Evolutionary conservation across 129 eudicot genomes (phyloP).

Genomic region (Ambrosia trifida): DNA sequence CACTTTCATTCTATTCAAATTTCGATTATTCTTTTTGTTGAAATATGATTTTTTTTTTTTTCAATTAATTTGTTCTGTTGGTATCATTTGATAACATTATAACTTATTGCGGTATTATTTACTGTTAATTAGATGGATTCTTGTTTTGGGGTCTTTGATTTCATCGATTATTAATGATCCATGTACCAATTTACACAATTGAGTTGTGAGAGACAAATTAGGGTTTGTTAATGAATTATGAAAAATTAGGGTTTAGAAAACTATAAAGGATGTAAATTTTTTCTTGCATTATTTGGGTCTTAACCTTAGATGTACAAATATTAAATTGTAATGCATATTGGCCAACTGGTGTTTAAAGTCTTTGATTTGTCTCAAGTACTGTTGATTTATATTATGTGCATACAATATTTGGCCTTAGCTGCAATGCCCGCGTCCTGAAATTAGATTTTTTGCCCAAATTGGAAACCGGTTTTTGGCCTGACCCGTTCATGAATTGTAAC

Average conservation of each 20-base stretch:
- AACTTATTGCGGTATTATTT: too few relatives aligned
- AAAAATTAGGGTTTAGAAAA: not conserved
- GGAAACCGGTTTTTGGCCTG: not conserved
- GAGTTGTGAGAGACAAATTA: not conserved
- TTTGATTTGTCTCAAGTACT: not conserved
- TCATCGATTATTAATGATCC: not conserved
- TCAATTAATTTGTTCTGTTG: too few relatives aligned
- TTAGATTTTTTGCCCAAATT: slow-evolving; percentile 1
- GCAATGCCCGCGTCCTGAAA: not conserved
- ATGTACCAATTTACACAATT: not conserved
- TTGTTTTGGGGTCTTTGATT: slow-evolving; percentile 14
- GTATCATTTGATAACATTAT: too few relatives aligned
- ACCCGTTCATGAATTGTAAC: not conserved
- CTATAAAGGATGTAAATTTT: not conserved
- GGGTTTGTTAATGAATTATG: slow-evolving; percentile 11
- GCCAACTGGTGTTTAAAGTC: not conserved
- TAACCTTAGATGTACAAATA: not conserved
- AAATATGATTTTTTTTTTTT: too few relatives aligned
- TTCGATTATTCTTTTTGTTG: not conserved
- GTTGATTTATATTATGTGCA: not conserved
- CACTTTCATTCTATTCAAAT: not conserved
- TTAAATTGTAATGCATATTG: not conserved
- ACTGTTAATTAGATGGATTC: slow-evolving; percentile 11
- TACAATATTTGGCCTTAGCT: not conserved
- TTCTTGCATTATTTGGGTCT: not conserved